A percentile compares a stretch with the other conserved stretches of the same genome.
phyloP scores from a whole-genome alignment of 176 grass and related monocot species.

The Tuctoria greenei region DNA sequence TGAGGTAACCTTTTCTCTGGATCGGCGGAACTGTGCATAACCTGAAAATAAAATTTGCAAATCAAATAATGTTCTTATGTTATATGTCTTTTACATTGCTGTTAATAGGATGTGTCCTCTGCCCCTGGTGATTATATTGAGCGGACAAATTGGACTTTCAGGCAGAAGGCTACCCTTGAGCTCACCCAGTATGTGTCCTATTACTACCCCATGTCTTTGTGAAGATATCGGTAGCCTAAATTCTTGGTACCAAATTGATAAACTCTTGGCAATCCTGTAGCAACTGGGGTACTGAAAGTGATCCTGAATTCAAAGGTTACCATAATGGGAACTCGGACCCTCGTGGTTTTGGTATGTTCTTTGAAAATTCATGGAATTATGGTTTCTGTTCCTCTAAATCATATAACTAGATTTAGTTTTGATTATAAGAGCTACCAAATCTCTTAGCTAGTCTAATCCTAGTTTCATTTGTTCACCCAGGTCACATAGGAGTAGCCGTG shows the following conservation, averaged over 20 bases:
- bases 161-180: slow-evolving; percentile 92
- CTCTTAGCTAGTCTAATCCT: background rate
- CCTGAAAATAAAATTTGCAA: background rate
- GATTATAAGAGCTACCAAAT: background rate
- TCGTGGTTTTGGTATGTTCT: slow-evolving; percentile 85
- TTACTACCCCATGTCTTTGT: slow-evolving; percentile 7
- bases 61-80: background rate
- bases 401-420: background rate
- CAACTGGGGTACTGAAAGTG: slow-evolving; percentile 96
- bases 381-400: background rate
- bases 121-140: slow-evolving; percentile 72
- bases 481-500: slow-evolving; percentile 91
- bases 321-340: slow-evolving; percentile 98
- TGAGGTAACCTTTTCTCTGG: slow-evolving; percentile 55
- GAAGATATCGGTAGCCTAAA: background rate
- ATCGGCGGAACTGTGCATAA: background rate
- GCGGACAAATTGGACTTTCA: slow-evolving; percentile 88
- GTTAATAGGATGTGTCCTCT: slow-evolving; percentile 53
- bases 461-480: slow-evolving; percentile 46
- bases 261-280: slow-evolving; percentile 34
- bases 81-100: background rate
- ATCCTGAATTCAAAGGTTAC: slow-evolving; percentile 95
- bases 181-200: slow-evolving; percentile 74
- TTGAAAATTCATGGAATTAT: slow-evolving; percentile 1
- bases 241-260: background rate